Evolutionary conservation across 371 early-diverging fungal species (phyloP), one percentile per base, ranked within the genome.

Genomic region (Rhizopus microsporus): DNA sequence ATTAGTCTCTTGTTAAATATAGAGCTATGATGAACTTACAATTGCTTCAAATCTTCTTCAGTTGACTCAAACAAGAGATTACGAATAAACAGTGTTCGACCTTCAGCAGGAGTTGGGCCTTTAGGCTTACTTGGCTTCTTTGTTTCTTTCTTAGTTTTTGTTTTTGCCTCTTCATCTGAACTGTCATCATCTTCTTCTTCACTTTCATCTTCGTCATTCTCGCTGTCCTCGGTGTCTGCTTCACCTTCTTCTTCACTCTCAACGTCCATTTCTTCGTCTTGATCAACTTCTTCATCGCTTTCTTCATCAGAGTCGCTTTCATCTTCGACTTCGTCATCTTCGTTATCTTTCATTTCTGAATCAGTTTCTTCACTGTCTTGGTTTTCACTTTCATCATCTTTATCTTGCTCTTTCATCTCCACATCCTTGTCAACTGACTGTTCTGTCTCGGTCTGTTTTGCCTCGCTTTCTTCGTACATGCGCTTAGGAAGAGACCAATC

Each of bases 21-120:
- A 2, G 10, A 1, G 1, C 4, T 2, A 29, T 3, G 23, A 43
- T 39, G 7, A 57, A 83, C 85, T 76, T 77, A 86, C 87, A 83
- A 68, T 55, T 85, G 85, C 57, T 78, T 75, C 10, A 97, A 79
- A 48, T 87, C 91, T 42, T 90, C 88, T 65, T 95, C 90, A 8
- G 87, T 89, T 1, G 93, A 86, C 34, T 95, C 96, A 62, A 94
- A 97, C 32, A 90, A 80, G 49, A 97, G 67, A 69, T 97, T 97
- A 46, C 96, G 86, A 34, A 97, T 79, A 71, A 97, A 97, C 32
- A 97, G 79, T 3, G 97, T 97, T 55, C 86, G 83, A 29, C 88
- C 90, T 48, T 84, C 85, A 31, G 78, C 70, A 42, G 75, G 66
- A 1, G 73, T 67, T 9, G 84, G 84, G 16, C 61, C 62, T 33